Conservation (phyloP, 345 rosid genomes). For the Ceriops decandra region DNA sequence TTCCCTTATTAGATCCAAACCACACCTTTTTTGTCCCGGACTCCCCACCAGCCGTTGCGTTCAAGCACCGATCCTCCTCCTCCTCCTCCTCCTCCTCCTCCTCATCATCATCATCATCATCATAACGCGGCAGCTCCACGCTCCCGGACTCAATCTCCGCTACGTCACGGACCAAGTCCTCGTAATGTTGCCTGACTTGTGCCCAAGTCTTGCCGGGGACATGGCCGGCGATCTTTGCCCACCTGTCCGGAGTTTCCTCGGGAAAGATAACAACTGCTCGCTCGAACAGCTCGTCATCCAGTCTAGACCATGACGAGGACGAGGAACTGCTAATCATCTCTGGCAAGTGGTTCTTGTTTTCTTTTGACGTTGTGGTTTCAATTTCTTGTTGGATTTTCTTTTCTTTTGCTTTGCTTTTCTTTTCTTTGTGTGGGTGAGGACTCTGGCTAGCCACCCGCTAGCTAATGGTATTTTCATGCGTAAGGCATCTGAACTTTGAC, state of each 20-base stretch:
- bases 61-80: not conserved
- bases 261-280: conserved; percentile 21
- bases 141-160: conserved; percentile 18
- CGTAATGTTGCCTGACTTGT: conserved; percentile 17
- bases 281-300: conserved; percentile 27
- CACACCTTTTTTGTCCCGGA: not conserved
- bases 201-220: conserved; percentile 24
- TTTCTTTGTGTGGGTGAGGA: too few species aligned
- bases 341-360: too few species aligned
- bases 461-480: too few species aligned
- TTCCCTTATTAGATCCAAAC: conserved; percentile 1
- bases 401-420: too few species aligned
- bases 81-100: not conserved
- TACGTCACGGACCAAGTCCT: conserved; percentile 18
- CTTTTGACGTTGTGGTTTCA: too few species aligned
- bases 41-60: not conserved
- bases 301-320: conserved; percentile 14
- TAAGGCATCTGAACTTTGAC: too few species aligned
- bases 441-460: too few species aligned
- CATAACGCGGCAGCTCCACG: conserved; percentile 17
- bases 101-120: not conserved
- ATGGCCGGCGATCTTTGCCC: conserved; percentile 18
- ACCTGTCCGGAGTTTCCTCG: conserved; percentile 15
- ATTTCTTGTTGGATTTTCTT: too few species aligned
- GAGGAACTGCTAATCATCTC: not conserved